These are phyloP conservation scores for Tulasnella sp. DNA, from an alignment of 768 basidiomycete species.

Conservation along the genomic window DNA sequence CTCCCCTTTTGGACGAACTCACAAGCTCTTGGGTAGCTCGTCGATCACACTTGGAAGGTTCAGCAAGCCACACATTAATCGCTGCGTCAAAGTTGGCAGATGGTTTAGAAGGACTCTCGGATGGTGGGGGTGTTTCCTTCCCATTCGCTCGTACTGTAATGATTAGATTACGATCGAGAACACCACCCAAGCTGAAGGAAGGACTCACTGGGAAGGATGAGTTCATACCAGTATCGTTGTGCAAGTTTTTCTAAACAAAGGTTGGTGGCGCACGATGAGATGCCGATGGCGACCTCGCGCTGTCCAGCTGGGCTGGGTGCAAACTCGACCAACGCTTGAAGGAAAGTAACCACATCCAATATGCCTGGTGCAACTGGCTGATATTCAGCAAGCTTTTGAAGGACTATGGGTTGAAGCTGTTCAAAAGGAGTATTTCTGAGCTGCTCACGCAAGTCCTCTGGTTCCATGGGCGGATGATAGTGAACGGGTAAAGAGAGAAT, in stretches of 20 bases:
- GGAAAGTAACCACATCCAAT: not conserved
- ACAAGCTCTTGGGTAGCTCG: not conserved
- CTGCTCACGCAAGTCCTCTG: not conserved
- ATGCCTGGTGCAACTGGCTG: not conserved
- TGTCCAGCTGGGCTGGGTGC: not conserved
- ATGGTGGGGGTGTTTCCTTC: not conserved
- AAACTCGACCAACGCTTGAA: not conserved
- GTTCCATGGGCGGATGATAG: not conserved
- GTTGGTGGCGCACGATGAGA: not conserved
- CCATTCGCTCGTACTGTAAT: not conserved
- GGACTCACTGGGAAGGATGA: not conserved
- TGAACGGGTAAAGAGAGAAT: not conserved
- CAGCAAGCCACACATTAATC: not conserved
- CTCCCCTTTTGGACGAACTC: not conserved
- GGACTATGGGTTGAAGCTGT: not conserved
- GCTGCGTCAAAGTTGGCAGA: not conserved
- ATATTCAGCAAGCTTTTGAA: not conserved
- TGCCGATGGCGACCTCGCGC: not conserved
- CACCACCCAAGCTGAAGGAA: not conserved
- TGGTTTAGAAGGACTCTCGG: not conserved
- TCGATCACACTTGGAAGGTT: not conserved
- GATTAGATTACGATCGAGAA: not conserved
- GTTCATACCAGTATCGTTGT: not conserved
- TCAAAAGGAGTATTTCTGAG: not conserved
- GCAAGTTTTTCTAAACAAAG: not conserved